phyloP scores from a whole-genome alignment of 73 alveolate genomes.

The Halteria grandinella region DNA sequence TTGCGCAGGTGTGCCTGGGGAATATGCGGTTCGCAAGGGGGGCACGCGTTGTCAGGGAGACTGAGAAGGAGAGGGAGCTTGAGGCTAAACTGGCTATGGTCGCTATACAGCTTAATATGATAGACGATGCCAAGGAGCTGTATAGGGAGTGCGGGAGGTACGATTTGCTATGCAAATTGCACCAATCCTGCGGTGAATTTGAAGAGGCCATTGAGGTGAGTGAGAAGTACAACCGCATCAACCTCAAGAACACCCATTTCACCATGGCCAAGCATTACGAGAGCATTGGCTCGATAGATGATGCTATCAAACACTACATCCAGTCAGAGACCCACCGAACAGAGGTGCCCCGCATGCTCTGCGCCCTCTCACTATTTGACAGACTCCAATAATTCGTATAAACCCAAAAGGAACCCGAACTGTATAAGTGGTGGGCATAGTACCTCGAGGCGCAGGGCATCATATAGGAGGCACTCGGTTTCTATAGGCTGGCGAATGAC shows the following conservation, averaged over 20 bases:
- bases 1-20: constrained; percentile 97
- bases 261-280: constrained; percentile 95
- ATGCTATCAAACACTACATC: constrained; percentile 91
- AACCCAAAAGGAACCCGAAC: constrained; percentile 80
- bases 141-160: constrained; percentile 89
- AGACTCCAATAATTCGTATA: constrained; percentile 83
- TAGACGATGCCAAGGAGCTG: constrained; percentile 96
- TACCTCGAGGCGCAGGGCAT: constrained; percentile 89
- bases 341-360: constrained; percentile 98
- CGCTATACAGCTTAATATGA: constrained; percentile 95
- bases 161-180: constrained; percentile 92
- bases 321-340: constrained; percentile 82
- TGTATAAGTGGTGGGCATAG: constrained; percentile 96
- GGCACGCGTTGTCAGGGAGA: constrained; percentile 97
- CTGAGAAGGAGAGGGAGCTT: constrained; percentile 94
- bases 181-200: constrained; percentile 95
- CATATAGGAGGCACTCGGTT: constrained; percentile 83
- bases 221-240: constrained; percentile 92
- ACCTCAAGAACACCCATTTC: constrained; percentile 92
- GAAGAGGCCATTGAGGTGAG: constrained; percentile 96
- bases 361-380: constrained; percentile 73
- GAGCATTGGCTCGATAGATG: constrained; percentile 83
- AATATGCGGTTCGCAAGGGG: constrained; percentile 99
- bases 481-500: constrained; percentile 78
- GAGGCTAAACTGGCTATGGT: constrained; percentile 98